Evolutionary conservation across 2,329 filamentous ascomycete species (phyloP).

Genomic region (Pseudogymnoascus sp.): DNA sequence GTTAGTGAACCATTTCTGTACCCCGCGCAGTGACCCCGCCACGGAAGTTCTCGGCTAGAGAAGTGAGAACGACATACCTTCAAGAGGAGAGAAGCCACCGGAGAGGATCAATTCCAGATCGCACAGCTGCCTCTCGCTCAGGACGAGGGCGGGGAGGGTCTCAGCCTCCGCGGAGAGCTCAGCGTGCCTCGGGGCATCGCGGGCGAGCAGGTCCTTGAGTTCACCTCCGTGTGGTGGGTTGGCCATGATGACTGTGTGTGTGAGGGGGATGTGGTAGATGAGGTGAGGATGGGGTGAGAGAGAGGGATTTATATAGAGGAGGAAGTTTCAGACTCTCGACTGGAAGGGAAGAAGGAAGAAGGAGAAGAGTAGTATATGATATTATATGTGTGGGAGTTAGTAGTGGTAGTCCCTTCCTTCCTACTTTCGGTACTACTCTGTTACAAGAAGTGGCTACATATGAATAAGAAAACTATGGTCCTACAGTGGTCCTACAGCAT

Average conservation of each 20-base stretch:
- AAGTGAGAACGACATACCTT: slow-evolving; percentile 56
- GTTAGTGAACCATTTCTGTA: background rate
- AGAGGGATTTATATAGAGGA: background rate
- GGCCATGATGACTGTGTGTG: slow-evolving; percentile 43
- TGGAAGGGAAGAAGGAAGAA: background rate
- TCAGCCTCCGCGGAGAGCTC: slow-evolving; percentile 81
- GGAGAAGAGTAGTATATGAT: background rate
- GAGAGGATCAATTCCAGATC: slow-evolving; percentile 96
- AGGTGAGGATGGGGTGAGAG: background rate
- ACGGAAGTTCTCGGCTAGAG: background rate
- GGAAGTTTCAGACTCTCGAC: background rate
- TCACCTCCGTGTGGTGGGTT: slow-evolving; percentile 79
- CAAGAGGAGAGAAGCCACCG: slow-evolving; percentile 93
- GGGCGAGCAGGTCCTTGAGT: slow-evolving; percentile 95
- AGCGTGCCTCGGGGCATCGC: slow-evolving; percentile 76
- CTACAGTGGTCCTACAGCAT: background rate
- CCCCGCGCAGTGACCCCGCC: background rate
- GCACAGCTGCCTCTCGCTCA: slow-evolving; percentile 92
- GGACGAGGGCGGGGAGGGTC: slow-evolving; percentile 71
- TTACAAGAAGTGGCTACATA: background rate
- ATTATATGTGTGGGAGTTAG: background rate
- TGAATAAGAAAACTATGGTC: background rate
- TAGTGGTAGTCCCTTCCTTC: too few relatives aligned
- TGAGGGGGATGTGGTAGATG: background rate
- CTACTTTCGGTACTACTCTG: background rate